Evolutionary conservation across 768 basidiomycete genomes (phyloP).

Genomic region (Scleroderma bovista): DNA sequence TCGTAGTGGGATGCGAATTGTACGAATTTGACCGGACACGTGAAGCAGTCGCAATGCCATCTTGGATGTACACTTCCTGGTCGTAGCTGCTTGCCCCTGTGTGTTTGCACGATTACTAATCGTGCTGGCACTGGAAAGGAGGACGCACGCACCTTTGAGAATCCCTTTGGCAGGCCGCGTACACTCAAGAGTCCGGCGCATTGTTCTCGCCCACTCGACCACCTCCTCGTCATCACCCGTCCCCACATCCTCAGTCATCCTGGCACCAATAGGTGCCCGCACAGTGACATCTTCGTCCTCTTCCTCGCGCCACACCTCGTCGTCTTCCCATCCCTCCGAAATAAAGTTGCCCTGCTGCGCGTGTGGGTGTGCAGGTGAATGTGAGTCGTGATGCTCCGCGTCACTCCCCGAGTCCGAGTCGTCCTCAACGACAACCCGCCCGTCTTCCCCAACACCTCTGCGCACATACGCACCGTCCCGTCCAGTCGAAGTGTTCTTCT

Average conservation of each 20-base stretch:
- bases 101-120: not conserved
- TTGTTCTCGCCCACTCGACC: conserved; percentile 73
- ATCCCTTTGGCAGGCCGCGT: conserved; percentile 77
- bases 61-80: conserved; percentile 52
- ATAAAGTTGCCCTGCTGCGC: conserved; percentile 37
- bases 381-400: conserved; percentile 39
- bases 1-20: conserved; percentile 42
- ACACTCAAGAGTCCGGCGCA: conserved; percentile 70
- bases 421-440: conserved; percentile 62
- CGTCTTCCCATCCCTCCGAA: conserved; percentile 70
- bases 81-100: conserved; percentile 65
- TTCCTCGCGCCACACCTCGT: conserved; percentile 72
- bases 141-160: conserved; percentile 53
- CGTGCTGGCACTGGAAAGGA: not conserved
- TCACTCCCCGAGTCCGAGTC: conserved; percentile 60
- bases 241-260: not conserved
- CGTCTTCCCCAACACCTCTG: conserved; percentile 55
- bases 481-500: conserved; percentile 70
- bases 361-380: conserved; percentile 5
- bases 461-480: conserved; percentile 42
- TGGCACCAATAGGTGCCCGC: conserved; percentile 38
- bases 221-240: conserved; percentile 45
- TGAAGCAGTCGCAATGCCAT: conserved; percentile 32
- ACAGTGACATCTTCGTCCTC: conserved; percentile 73
- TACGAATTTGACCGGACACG: conserved; percentile 84